Evolutionary conservation across 208 protist species (phyloP).

Genomic region (Borovskyia barvae): DNA sequence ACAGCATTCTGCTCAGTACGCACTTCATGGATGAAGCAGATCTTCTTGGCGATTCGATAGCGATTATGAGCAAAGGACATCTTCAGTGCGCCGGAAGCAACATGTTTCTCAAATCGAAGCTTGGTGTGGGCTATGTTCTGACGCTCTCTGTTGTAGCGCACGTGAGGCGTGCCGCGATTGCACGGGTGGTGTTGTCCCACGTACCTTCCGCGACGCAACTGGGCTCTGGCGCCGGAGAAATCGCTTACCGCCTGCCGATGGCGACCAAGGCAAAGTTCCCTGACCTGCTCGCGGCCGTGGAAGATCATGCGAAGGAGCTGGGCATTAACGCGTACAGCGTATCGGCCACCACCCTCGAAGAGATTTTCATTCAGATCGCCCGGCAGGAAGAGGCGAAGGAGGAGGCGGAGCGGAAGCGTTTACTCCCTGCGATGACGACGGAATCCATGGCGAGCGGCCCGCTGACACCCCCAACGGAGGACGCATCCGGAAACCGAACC

Average conservation of each 20-base stretch:
- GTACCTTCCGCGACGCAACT: constrained; percentile 32
- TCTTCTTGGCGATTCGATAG: constrained; percentile 90
- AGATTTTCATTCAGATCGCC: constrained; percentile 71
- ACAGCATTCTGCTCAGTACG: constrained; percentile 74
- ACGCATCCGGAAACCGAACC: background rate
- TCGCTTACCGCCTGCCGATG: constrained; percentile 45
- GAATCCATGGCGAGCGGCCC: background rate
- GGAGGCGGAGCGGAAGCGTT: constrained; percentile 2
- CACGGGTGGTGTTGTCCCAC: constrained; percentile 6
- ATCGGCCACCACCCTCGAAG: constrained; percentile 67
- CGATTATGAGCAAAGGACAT: constrained; percentile 86
- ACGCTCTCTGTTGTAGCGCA: constrained; percentile 36
- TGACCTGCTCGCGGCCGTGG: constrained; percentile 37
- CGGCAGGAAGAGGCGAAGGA: constrained; percentile 35
- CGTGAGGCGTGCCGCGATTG: constrained; percentile 18
- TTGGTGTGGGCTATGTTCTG: constrained; percentile 61
- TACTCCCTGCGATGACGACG: background rate
- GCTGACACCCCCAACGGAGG: background rate
- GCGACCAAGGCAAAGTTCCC: constrained; percentile 36
- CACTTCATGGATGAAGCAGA: constrained; percentile 98
- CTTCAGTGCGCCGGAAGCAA: constrained; percentile 55
- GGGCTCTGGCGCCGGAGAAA: constrained; percentile 34
- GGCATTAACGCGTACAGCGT: constrained; percentile 54
- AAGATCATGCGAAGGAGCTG: constrained; percentile 22
- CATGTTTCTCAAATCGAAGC: constrained; percentile 60